A percentile compares a stretch with the other conserved stretches of the same genome.
phyloP scores from a whole-genome alignment of 2,329 filamentous ascomycete genomes.

The Penicillium sp. region DNA sequence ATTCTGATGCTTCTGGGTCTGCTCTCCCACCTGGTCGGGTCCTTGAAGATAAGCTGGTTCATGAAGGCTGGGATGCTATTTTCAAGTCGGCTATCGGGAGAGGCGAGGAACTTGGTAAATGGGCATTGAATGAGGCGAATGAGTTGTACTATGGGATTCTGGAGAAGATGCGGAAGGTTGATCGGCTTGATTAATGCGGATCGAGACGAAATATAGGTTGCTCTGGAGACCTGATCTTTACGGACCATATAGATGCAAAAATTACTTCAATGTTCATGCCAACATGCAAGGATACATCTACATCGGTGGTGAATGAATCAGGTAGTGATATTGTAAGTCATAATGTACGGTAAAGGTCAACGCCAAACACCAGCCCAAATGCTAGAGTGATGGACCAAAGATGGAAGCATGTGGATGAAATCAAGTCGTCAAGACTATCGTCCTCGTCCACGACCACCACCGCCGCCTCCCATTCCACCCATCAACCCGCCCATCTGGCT shows the following conservation, averaged over 20 bases:
- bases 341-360: slow-evolving; percentile 3
- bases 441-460: slow-evolving; percentile 32
- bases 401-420: slow-evolving; percentile 6
- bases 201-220: slow-evolving; percentile 2
- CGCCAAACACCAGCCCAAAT: slow-evolving; percentile 21
- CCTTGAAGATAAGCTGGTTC: slow-evolving; percentile 26
- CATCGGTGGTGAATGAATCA: slow-evolving; percentile 6
- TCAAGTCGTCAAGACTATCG: slow-evolving; percentile 16
- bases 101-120: slow-evolving; percentile 15
- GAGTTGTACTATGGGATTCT: slow-evolving; percentile 15
- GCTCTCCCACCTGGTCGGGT: slow-evolving; percentile 30
- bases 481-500: slow-evolving; percentile 66
- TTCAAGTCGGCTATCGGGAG: slow-evolving; percentile 18
- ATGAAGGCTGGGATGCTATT: slow-evolving; percentile 19
- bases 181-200: slow-evolving; percentile 21
- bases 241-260: not conserved
- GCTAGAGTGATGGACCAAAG: slow-evolving; percentile 14
- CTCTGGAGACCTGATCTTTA: slow-evolving; percentile 1
- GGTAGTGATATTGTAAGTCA: slow-evolving; percentile 1
- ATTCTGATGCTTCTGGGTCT: slow-evolving; percentile 1
- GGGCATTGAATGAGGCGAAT: slow-evolving; percentile 5
- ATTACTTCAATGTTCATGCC: too few relatives aligned
- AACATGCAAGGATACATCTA: too few relatives aligned
- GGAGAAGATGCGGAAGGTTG: slow-evolving; percentile 13
- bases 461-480: slow-evolving; percentile 40